Evolutionary conservation across 2,329 filamentous ascomycete genomes (phyloP).

Genomic region (Sclerotinia borealis): DNA sequence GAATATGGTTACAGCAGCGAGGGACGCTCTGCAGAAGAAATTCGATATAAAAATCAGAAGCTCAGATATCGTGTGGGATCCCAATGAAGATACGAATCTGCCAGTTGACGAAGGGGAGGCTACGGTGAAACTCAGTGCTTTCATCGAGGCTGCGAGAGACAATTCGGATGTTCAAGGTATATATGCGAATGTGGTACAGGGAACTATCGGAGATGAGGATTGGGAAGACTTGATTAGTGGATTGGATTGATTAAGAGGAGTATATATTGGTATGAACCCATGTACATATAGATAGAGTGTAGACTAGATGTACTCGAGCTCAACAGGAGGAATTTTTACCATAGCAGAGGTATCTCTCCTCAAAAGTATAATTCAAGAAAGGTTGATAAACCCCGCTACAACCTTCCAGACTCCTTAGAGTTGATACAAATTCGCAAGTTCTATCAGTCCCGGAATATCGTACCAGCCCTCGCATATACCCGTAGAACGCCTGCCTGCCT

Average conservation of each 20-base stretch:
- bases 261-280: conserved; percentile 17
- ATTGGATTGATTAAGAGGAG: conserved; percentile 39
- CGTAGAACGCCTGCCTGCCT: background rate
- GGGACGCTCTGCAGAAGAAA: conserved; percentile 55
- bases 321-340: background rate
- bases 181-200: conserved; percentile 62
- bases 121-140: conserved; percentile 50
- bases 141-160: conserved; percentile 58
- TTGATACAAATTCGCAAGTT: background rate
- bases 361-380: background rate
- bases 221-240: conserved; percentile 50
- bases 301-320: conserved; percentile 1
- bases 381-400: background rate
- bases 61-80: conserved; percentile 77
- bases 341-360: background rate
- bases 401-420: background rate
- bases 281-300: conserved; percentile 14
- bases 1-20: conserved; percentile 55
- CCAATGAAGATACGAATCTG: conserved; percentile 73
- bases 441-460: background rate
- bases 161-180: conserved; percentile 70
- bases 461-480: background rate
- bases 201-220: conserved; percentile 44
- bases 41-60: conserved; percentile 63
- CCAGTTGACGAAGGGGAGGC: conserved; percentile 52